Conservation (phyloP, 1,284 basidiomycete species). For the Tilletia setariae region DNA sequence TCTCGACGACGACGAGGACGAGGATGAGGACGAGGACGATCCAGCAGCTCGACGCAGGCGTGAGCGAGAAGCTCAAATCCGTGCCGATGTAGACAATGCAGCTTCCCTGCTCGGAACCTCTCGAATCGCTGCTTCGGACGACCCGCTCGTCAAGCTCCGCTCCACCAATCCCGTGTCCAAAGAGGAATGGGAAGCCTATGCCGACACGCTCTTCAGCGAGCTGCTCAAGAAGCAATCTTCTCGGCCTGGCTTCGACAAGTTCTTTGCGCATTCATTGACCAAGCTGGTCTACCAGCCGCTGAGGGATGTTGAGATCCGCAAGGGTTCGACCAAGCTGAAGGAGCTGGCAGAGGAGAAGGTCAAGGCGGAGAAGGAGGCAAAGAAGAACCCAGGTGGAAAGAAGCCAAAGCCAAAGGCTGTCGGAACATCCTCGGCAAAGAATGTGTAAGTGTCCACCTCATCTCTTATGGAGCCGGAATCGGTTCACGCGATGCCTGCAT, state of each 20-base stretch:
- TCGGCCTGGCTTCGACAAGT: slow-evolving; percentile 47
- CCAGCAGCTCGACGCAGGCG: slow-evolving; percentile 30
- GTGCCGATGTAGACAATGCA: slow-evolving; percentile 50
- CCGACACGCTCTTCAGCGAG: slow-evolving; percentile 31
- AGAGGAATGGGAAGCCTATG: slow-evolving; percentile 48
- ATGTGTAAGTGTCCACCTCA: slow-evolving; percentile 28
- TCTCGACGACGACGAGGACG: slow-evolving; percentile 27
- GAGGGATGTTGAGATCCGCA: slow-evolving; percentile 49
- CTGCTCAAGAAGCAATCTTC: slow-evolving; percentile 39
- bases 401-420: slow-evolving; percentile 44
- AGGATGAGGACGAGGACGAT: slow-evolving; percentile 29
- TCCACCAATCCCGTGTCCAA: slow-evolving; percentile 39
- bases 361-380: slow-evolving; percentile 47
- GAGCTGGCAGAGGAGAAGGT: slow-evolving; percentile 48
- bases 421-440: slow-evolving; percentile 47
- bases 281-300: slow-evolving; percentile 30
- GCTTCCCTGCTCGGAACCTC: slow-evolving; percentile 45
- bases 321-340: slow-evolving; percentile 38
- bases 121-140: slow-evolving; percentile 27
- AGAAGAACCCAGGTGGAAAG: slow-evolving; percentile 41
- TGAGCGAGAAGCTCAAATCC: slow-evolving; percentile 47
- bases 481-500: not conserved
- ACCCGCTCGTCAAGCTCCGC: slow-evolving; percentile 25
- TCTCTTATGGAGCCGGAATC: not conserved
- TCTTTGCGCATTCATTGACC: slow-evolving; percentile 43